Evolutionary conservation across 2,329 filamentous ascomycete genomes (phyloP), one percentile per base, ranked within the genome.

Genomic region (Geosmithia putterillii): DNA sequence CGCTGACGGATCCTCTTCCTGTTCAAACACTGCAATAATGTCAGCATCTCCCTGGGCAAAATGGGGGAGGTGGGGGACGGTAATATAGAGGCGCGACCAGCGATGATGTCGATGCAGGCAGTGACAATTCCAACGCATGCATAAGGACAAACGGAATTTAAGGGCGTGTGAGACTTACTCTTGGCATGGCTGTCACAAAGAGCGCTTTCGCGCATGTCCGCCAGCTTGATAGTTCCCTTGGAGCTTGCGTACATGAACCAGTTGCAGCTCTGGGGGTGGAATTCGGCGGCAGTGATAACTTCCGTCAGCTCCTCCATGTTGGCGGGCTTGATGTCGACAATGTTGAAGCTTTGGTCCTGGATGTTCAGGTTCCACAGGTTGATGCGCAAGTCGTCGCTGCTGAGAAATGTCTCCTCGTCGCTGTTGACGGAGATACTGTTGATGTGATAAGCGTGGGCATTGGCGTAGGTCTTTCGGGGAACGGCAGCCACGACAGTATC

Each of bases 401-500:
- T 95, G 67, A 98, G 95, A 65, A 96, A 98, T 0, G 92, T 98
- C 71, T 98, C 92, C 45, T 90, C 92, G 62, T 98, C 92, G 60
- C 90, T 96, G 72, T 98, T 98, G 56, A 96, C 92, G n/a, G 92
- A 96, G 63, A 98, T 98, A 71, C 92, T 96, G 71, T 98, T 98
- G 76, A 98, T 96, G 66, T 98, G 92, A 63, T 98, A 98, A 52
- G 92, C 92, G 62, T 98, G 92, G 42, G 92, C 92, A 60, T 98
- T 98, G 54, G 92, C 89, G 62, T 96, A 98, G 35, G 90, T 95
- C 66, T 90, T 84, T 54, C 92, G 83, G 41, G 92, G 92, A 34
- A 96, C 90, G 34, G 92, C 92, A 36, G 92, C 92, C 49, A 98
- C 90, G 45, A 98, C 92, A 19, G 92, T 98, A 62, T 98, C 92